A percentile compares a stretch with the other conserved stretches of the same genome.
phyloP scores from a whole-genome alignment of 2,329 filamentous ascomycete genomes.

The Cladosporium sp. region DNA sequence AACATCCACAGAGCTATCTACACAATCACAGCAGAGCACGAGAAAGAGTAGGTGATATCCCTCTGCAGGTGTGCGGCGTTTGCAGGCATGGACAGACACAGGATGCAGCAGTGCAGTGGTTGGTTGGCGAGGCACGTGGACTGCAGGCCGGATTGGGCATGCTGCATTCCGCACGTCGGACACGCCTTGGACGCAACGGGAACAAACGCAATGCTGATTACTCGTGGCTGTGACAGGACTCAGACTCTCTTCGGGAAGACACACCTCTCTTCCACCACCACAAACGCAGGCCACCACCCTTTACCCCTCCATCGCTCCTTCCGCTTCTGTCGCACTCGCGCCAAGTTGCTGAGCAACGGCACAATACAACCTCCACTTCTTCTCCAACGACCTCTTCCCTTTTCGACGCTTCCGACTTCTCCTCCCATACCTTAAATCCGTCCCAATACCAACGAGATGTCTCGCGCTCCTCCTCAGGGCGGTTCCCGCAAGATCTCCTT shows the following conservation, averaged over 20 bases:
- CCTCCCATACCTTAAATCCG: neutral
- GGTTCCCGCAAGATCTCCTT: constrained; percentile 93
- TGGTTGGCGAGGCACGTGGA: constrained; percentile 9
- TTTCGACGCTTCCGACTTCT: neutral
- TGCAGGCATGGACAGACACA: neutral
- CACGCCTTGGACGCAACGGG: constrained; percentile 14
- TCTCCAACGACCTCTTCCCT: neutral
- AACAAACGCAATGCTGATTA: constrained; percentile 13
- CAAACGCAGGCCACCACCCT: constrained; percentile 10
- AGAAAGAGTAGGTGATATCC: constrained; percentile 1
- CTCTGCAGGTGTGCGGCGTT: neutral
- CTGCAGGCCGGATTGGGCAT: constrained; percentile 9
- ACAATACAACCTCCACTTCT: neutral
- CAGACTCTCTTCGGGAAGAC: neutral
- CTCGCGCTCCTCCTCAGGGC: constrained; percentile 40
- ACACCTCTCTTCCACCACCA: constrained; percentile 4
- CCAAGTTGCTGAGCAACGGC: constrained; percentile 19
- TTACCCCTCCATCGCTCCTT: constrained; percentile 15
- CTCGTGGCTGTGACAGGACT: constrained; percentile 2
- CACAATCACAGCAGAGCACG: neutral
- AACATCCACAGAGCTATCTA: neutral
- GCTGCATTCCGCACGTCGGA: constrained; percentile 13
- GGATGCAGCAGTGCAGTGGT: constrained; percentile 5
- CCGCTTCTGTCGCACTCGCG: constrained; percentile 9
- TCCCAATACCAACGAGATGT: constrained; percentile 26